Evolutionary conservation across 23 red algal species (phyloP), one percentile per base, ranked within the genome.

Genomic region (Cyanidiococcus yangmingshanensis): DNA sequence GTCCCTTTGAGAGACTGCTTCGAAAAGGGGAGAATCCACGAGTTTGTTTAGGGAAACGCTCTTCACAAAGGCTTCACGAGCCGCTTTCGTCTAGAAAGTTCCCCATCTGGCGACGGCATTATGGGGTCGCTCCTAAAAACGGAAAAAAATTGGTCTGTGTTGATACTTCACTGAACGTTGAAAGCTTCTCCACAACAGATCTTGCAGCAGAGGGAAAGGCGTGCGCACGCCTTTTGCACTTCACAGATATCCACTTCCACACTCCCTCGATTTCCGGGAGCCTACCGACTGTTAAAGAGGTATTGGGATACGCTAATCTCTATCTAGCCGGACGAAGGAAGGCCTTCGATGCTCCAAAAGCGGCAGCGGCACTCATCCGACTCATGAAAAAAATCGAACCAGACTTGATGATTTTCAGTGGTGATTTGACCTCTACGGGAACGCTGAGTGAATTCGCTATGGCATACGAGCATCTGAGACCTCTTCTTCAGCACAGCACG

Each of bases 191-290:
- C n/a, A n/a, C n/a, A n/a, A n/a, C 45, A 54, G 45, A 21, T 54
- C 21, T 21, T 54, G 45, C 12, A 7, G 7, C 21, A 54, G 45
- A 54, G 45, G 21, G 21, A 54, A 54, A 15, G 45, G 21, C 7
- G 21, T 21, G 7, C 21, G 21, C 21, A 54, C 45, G 45, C 45
- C 12, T 71, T 17, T 29, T 71, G 7, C 63, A 71, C 63, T 71
- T 71, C 32, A 71, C n/a, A 7, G 63, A 71, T 35, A 71, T 71
- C 27, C 63, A 71, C 32, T 71, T 71, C 32, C 63, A 71, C 63
- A 17, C 63, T 25, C 12, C 27, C 15, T 71, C 63, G 7, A 12
- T 71, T 29, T 12, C 63, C 27, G 63, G 63, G 7, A 12, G 27
- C 63, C n/a, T 71, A 2, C 63, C 63, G 12, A 25, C n/a, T 29